Evolutionary conservation across 352 stramenopile genomes (phyloP), one percentile per base, ranked within the genome.

Genomic region (Phytophthora multivora): DNA sequence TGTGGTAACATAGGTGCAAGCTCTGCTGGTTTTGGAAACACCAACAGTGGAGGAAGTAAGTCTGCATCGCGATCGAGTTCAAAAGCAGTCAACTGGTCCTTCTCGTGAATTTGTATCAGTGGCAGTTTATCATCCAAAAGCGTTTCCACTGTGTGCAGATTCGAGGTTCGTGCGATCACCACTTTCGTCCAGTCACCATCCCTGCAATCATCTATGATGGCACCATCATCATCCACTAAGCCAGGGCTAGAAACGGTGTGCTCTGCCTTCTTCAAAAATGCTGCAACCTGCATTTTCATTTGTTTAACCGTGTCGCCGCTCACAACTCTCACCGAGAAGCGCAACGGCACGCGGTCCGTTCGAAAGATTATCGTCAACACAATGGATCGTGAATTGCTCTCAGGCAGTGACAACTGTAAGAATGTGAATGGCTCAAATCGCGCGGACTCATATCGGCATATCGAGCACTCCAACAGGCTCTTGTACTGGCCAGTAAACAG

Each of bases 401-500:
- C 87, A 0, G 83, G 85, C 3, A 96, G 43, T 9, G 87, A 93
- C 12, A 96, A 58, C 62, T 95, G 86, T 19, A 97, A 59, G 41
- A 95, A 93, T 9, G 88, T 97, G 67, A 98, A 98, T 0, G 94
- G 88, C 41, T 98, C 95, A 47, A 98, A 98, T 12, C 90, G 85
- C 0, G 90, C 88, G 21, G 85, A 97, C 45, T 92, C 89, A 69
- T 99, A 99, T 28, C 90, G 90, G 73, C 98, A 99, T 15, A 86
- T 75, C 13, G 88, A 92, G 74, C 98, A 99, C 54, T 95, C 96
- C 18, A 99, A 79, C 30, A 98, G 73, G 51, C 91, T 98, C 73
- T 99, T 98, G 79, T 99, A 99, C 75, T 99, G 98, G 0, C 98
- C 98, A 19, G 93, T 98, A 66, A 99, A 99, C 0, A 99, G 84